phyloP scores from a whole-genome alignment of 805 yeast species.

The Scheffersomyces stipitis region DNA sequence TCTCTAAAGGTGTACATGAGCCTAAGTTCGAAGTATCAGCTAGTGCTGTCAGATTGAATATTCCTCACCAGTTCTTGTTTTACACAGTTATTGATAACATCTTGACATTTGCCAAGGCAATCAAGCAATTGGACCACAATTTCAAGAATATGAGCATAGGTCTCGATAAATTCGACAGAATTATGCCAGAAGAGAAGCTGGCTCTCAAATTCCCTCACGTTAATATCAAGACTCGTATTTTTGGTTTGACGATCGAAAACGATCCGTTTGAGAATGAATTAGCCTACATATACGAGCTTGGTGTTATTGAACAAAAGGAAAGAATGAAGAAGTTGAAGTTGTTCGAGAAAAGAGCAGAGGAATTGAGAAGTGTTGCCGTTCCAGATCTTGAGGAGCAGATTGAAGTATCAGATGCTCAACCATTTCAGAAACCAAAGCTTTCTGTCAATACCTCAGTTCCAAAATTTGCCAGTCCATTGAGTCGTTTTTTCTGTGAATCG shows the following conservation, averaged over 20 bases:
- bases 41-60: conserved; percentile 45
- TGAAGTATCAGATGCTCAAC: conserved; percentile 1
- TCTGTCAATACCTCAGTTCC: background rate
- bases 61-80: conserved; percentile 75
- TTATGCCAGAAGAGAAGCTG: conserved; percentile 36
- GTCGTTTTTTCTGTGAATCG: background rate
- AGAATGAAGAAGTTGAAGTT: conserved; percentile 51
- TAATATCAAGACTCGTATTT: conserved; percentile 51
- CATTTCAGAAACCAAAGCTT: background rate
- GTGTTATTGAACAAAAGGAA: conserved; percentile 60
- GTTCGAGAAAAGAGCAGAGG: conserved; percentile 31
- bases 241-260: conserved; percentile 72
- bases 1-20: background rate
- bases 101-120: conserved; percentile 63
- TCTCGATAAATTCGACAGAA: conserved; percentile 26
- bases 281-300: conserved; percentile 62
- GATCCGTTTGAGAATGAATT: conserved; percentile 87
- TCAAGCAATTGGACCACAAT: conserved; percentile 57
- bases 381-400: conserved; percentile 10
- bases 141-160: conserved; percentile 32
- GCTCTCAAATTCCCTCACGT: conserved; percentile 55
- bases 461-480: background rate
- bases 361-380: conserved; percentile 12
- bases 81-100: conserved; percentile 80
- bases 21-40: conserved; percentile 18